Evolutionary conservation across 768 basidiomycete genomes (phyloP), one percentile per base, ranked within the genome.

Genomic region (Lyophyllum semitale): DNA sequence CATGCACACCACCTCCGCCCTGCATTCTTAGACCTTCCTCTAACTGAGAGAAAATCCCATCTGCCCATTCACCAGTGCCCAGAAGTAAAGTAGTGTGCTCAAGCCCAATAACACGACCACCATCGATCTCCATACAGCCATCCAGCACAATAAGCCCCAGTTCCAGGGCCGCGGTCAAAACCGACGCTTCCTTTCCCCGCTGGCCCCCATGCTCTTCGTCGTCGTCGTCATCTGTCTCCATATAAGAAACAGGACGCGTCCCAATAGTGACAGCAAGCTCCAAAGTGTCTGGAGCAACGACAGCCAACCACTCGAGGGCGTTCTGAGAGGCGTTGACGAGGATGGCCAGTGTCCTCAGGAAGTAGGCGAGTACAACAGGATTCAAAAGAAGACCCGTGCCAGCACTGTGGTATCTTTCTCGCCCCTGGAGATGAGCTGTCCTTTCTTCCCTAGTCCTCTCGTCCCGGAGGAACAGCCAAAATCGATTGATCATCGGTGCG

Each of bases 381-480:
- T 85, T 89, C 22, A 98, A 78, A 51, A 98, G 80, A 60, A 96
- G 81, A 0, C 91, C 91, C 0, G 91, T 88, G 9, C 92, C 93
- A 0, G 89, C 84, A 1, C 89, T 84, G 15, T 80, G 79, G 63
- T 91, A 93, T 50, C 77, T 77, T 38, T 79, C 68, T 25, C 84
- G 66, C n/a, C 73, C 74, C 25, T 80, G 72, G n/a, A 77, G 77
- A 37, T 79, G 78, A 2, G 81, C 77, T 2, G 88, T 88, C 38
- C 91, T 81, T 48, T 84, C 81, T 64, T 93, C 90, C 33, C 92
- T 80, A 2, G 82, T 78, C 61, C 90, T 85, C 63, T 91, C 87
- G 62, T 96, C 93, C 7, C 91, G 84, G 42, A 97, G 82, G 72
- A 95, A 93, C n/a, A 80, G 66, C 95, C 95, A 99, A 72, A 98